A percentile compares a stretch with the other conserved stretches of the same genome.
Evolutionary conservation across 1,139 yeast species (phyloP).

Genomic region (Kurtzmaniella quercitrusa): DNA sequence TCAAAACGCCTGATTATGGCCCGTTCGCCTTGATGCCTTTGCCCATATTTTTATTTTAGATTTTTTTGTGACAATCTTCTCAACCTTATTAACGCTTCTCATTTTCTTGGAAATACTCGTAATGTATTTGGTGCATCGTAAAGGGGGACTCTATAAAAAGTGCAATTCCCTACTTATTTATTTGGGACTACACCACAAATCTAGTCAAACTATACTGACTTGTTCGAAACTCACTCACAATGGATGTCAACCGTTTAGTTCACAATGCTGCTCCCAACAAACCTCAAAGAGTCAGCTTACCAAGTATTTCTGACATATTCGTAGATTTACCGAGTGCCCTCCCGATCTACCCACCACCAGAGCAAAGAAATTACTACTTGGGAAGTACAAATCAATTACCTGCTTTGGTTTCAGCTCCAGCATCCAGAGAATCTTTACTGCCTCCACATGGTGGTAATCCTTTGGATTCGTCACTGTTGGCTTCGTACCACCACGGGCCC

Average conservation of each 20-base stretch:
- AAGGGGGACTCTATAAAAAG: not conserved
- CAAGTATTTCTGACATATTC: constrained; percentile 7
- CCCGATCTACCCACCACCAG: constrained; percentile 7
- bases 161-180: not conserved
- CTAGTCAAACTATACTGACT: not conserved
- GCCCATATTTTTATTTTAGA: not conserved
- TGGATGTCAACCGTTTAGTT: constrained; percentile 8
- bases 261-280: constrained; percentile 7
- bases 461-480: not conserved
- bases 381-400: constrained; percentile 2
- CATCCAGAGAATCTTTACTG: not conserved
- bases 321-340: constrained; percentile 7
- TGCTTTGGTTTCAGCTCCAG: not conserved
- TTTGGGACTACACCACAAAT: not conserved
- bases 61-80: not conserved
- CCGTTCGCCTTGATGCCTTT: not conserved
- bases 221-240: not conserved
- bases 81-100: not conserved
- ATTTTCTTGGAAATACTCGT: not conserved
- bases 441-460: not conserved
- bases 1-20: no score
- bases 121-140: not conserved
- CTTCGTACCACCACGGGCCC: not conserved
- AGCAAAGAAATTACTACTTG: constrained; percentile 7
- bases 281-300: constrained; percentile 6